Base-by-base conservation (phyloP, 2,329 filamentous ascomycete species). In the Colletotrichum liriopes region DNA sequence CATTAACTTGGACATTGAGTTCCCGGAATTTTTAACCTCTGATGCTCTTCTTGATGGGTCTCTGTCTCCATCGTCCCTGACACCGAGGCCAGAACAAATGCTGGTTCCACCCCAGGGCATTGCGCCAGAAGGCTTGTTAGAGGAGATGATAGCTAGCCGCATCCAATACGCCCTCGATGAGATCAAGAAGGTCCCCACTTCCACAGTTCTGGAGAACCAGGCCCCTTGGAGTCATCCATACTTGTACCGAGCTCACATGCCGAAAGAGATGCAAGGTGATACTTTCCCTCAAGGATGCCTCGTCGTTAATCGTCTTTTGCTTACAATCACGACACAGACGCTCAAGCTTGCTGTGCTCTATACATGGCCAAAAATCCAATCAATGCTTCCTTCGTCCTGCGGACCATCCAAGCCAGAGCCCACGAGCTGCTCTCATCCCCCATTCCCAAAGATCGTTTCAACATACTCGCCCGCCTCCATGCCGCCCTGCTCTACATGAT, bases 161-260 rank as follows among this genome's bases (percentile, higher is more conserved):
- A 76, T 86, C 0, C 76, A 79, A 45, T 86, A 80, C 63, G 83
- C 87, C 1, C 82, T 90, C 16, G 86, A 88, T 64, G 85, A 86
- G 76, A 84, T 91, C 20, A 85, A 86, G 55, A 83, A 86, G 65
- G 84, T 88, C 1, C 84, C 85, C 0, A 72, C 71, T n/a, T 82
- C 73, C 56, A 87, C 90, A 84, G 84, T 90, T 0, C 71, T 82
- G 11, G 82, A 86, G 56, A 87, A 82, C 20, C 79, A 84, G 61
- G 88, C 87, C 0, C 86, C 87, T 0, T 91, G 89, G 89, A 84
- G 81, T 39, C 89, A 91, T 73, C 80, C 81, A 0, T 77, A 80
- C n/a, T 79, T 91, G 0, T 90, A 89, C 71, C 80, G 80, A n/a
- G 81, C 86, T 2, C 67, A 77, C 11, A 89, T 90, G 86, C 89